A percentile compares a stretch with the other conserved stretches of the same genome.
Conservation (phyloP, 768 basidiomycete species). For the Rhizopogon vinicolor region DNA sequence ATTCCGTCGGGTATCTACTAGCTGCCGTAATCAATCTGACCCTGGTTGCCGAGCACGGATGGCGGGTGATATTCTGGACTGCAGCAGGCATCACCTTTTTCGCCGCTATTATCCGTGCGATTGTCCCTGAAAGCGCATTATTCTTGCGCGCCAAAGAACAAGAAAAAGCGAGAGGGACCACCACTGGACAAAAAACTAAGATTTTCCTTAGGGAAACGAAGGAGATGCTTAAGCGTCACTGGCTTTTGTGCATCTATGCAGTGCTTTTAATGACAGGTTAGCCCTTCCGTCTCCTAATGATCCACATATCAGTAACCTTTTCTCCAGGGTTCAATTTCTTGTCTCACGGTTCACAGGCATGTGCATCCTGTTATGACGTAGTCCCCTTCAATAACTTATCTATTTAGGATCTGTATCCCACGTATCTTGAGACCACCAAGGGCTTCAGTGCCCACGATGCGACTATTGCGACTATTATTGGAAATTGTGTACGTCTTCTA, state of each 20-base stretch:
- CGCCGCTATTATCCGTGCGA: constrained; percentile 59
- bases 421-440: constrained; percentile 63
- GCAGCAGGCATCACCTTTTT: constrained; percentile 65
- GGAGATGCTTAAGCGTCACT: constrained; percentile 77
- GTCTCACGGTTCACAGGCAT: constrained; percentile 65
- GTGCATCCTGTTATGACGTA: constrained; percentile 1
- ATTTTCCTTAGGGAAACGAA: constrained; percentile 70
- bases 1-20: constrained; percentile 81
- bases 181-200: constrained; percentile 48
- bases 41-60: constrained; percentile 43
- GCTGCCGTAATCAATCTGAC: constrained; percentile 80
- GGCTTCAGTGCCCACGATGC: constrained; percentile 52
- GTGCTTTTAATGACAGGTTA: constrained; percentile 71
- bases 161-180: constrained; percentile 37
- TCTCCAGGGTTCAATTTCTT: constrained; percentile 67
- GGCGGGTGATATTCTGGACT: constrained; percentile 83
- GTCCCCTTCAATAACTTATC: background rate
- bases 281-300: constrained; percentile 3
- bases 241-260: constrained; percentile 80
- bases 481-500: constrained; percentile 48
- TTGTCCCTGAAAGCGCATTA: constrained; percentile 73
- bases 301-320: background rate
- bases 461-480: constrained; percentile 79
- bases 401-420: constrained; percentile 72
- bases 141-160: constrained; percentile 64